Base-by-base conservation (phyloP, 2,329 filamentous ascomycete genomes). In the Pseudogymnoascus sp. region DNA sequence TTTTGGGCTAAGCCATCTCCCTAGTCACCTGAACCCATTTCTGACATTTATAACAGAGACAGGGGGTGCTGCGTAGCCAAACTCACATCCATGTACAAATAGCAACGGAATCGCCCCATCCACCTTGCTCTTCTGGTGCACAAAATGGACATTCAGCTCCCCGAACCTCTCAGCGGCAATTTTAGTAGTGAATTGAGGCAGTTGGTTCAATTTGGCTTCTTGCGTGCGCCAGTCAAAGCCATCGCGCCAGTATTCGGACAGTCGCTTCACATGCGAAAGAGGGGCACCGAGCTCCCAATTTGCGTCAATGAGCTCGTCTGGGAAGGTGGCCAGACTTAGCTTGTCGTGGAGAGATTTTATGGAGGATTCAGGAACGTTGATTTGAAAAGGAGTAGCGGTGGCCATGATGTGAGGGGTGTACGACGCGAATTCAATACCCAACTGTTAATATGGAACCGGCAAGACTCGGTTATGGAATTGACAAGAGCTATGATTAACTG, bases 41-140 rank as follows among this genome's bases (percentile, higher is more conserved):
- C 18, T 18, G 5, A 27, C 18, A 37, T 29, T 8, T 21, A 55
- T 18, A 33, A 37, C 21, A 58, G 39, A 31, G 58, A 58, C 8
- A 18, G 12, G 18, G 18, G 21, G 35, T 58, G 8, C 31, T 31
- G 4, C 8, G 48, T 7, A 59, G 13, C 21, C 25, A 12, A 33
- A 67, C 69, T 62, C 65, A 77, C 82, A 88, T 13, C 86, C 85
- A 69, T 88, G 86, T 18, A 78, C 77, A 69, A 89, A 88, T 0
- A 89, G 70, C 27, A 89, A 68, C 0, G 87, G 87, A 55, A 89
- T 82, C 1, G 84, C 84, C 15, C 76, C 75, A 1, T 77, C 67
- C 3, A 74, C 76, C 1, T 72, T 69, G 67, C 80, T 84, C 59
- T 71, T 76, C 66, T 86, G 77, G 67, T 87, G 82, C 5, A 88